phyloP scores from a whole-genome alignment of 2,329 filamentous ascomycete genomes.

The Plenodomus biglobosus region DNA sequence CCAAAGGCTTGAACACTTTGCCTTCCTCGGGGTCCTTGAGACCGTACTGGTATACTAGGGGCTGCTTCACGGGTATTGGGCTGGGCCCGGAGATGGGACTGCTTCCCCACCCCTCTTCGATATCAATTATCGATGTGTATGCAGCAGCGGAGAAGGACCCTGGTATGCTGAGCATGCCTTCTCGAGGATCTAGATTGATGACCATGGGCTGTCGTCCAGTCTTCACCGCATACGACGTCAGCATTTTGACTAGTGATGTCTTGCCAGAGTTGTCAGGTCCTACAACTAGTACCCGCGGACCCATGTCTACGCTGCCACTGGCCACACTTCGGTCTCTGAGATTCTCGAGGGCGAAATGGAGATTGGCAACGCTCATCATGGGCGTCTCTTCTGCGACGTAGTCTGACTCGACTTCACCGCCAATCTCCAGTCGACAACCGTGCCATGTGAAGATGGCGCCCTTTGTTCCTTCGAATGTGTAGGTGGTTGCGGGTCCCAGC shows the following conservation, averaged over 20 bases:
- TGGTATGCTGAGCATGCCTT: constrained; percentile 59
- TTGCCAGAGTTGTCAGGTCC: constrained; percentile 81
- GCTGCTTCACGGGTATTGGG: constrained; percentile 84
- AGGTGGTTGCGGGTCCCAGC: constrained; percentile 76
- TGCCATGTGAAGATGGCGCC: constrained; percentile 91
- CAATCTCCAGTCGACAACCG: constrained; percentile 82
- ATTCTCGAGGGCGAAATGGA: constrained; percentile 82
- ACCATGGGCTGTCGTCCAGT: constrained; percentile 74
- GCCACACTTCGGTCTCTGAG: constrained; percentile 63
- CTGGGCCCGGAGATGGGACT: constrained; percentile 90
- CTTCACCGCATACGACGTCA: constrained; percentile 78
- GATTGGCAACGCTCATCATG: constrained; percentile 76
- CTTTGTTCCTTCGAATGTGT: constrained; percentile 79
- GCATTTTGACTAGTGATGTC: constrained; percentile 73
- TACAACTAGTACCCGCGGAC: constrained; percentile 81
- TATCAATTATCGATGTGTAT: constrained; percentile 82
- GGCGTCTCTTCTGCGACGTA: constrained; percentile 78
- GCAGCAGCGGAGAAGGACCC: constrained; percentile 85
- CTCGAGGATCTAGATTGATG: constrained; percentile 80
- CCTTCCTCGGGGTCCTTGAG: constrained; percentile 68
- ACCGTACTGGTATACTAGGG: constrained; percentile 88
- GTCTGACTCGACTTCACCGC: constrained; percentile 67
- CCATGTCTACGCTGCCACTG: constrained; percentile 48
- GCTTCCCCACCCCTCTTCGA: constrained; percentile 85
- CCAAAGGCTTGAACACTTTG: constrained; percentile 70